phyloP scores from a whole-genome alignment of 768 basidiomycete species.

The Pilatotrama ljubarskyi region DNA sequence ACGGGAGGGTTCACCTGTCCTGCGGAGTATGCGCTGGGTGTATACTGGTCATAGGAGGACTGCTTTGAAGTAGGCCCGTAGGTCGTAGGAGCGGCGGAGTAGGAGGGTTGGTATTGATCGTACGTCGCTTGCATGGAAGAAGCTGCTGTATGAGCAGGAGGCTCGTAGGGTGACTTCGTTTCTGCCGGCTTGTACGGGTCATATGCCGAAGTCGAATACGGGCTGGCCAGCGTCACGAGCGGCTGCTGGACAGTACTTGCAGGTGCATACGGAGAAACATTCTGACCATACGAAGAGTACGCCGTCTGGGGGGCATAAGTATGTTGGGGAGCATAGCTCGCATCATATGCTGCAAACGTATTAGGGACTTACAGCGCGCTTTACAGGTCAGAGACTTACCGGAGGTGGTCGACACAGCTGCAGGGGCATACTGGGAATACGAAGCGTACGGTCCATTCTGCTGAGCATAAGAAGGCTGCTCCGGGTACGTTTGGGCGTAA shows the following conservation, averaged over 20 bases:
- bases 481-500: conserved; percentile 8
- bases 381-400: background rate
- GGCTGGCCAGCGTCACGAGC: conserved; percentile 21
- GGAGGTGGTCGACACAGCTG: background rate
- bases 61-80: conserved; percentile 1
- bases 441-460: conserved; percentile 12
- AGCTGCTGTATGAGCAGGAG: conserved; percentile 27
- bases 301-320: conserved; percentile 15
- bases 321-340: conserved; percentile 6
- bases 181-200: conserved; percentile 31
- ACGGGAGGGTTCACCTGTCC: conserved; percentile 4
- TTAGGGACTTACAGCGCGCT: background rate
- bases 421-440: conserved; percentile 13
- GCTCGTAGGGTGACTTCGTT: conserved; percentile 24
- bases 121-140: conserved; percentile 16
- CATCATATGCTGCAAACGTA: conserved; percentile 8
- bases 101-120: conserved; percentile 20
- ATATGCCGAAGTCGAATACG: conserved; percentile 24
- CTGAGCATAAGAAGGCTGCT: conserved; percentile 9
- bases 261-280: conserved; percentile 22
- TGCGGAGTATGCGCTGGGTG: background rate
- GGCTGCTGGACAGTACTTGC: conserved; percentile 20
- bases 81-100: conserved; percentile 2
- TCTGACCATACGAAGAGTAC: conserved; percentile 14
- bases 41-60: background rate